Conservation (phyloP, 305 asterid genomes). For the Ruellia speciosa region DNA sequence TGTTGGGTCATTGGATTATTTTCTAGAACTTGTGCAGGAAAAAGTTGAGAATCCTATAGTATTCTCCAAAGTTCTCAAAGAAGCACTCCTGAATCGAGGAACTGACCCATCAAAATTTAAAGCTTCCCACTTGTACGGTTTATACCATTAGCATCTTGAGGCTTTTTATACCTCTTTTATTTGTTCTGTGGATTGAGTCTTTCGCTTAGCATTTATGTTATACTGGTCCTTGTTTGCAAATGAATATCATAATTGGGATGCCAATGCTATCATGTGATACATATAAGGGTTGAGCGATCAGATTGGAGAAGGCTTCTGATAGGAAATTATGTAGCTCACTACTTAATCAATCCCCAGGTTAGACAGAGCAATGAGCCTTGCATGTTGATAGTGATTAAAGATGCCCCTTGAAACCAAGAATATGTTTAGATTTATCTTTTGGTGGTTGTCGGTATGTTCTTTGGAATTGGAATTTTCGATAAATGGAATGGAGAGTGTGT, state of each 20-base stretch:
- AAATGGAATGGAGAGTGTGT: background rate
- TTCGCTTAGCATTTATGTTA: background rate
- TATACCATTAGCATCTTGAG: slow-evolving; percentile 20
- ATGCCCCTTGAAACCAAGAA: background rate
- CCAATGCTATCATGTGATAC: slow-evolving; percentile 13
- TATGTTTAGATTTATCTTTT: background rate
- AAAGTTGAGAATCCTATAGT: slow-evolving; percentile 85
- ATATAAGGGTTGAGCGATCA: slow-evolving; percentile 5
- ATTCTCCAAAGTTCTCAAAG: slow-evolving; percentile 74
- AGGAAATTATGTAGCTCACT: slow-evolving; percentile 4
- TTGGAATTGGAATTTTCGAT: background rate
- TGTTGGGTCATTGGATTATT: slow-evolving; percentile 53
- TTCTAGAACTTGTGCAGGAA: slow-evolving; percentile 71
- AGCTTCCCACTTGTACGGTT: slow-evolving; percentile 88
- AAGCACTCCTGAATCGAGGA: slow-evolving; percentile 74
- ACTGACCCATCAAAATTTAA: slow-evolving; percentile 52
- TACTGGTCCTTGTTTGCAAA: slow-evolving; percentile 3
- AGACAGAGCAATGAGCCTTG: background rate
- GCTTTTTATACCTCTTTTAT: slow-evolving; percentile 20
- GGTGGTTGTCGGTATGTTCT: background rate
- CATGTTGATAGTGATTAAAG: background rate
- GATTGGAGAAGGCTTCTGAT: slow-evolving; percentile 6
- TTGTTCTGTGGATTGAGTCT: slow-evolving; percentile 14
- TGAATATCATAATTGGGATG: background rate
- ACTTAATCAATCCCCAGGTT: background rate